A percentile compares a stretch with the other conserved stretches of the same genome.
These are phyloP conservation scores for Hypoxylon sp. DNA, from an alignment of 2,329 filamentous ascomycete species.

Conservation along the genomic window DNA sequence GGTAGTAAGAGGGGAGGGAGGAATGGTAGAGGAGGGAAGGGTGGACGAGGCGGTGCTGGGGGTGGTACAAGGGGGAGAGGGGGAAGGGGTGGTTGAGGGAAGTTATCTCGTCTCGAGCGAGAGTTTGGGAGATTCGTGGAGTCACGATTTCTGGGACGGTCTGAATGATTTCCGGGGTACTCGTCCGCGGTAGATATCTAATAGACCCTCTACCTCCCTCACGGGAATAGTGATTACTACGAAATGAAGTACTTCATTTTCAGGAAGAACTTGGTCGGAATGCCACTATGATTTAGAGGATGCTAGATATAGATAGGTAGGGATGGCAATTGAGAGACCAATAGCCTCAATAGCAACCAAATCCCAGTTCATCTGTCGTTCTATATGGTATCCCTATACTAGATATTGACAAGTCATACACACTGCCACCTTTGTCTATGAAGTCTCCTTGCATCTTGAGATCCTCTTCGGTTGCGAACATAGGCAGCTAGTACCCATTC, in stretches of 20 bases:
- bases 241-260: neutral
- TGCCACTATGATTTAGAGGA: neutral
- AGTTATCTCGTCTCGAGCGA: neutral
- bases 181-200: neutral
- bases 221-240: neutral
- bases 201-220: neutral
- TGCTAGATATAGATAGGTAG: no score
- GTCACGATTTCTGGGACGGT: neutral
- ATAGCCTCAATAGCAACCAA: no score
- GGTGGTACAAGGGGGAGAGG: constrained; percentile 44
- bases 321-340: no score
- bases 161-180: no score
- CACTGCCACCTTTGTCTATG: neutral
- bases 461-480: neutral
- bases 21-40: constrained; percentile 39
- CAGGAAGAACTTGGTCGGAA: neutral
- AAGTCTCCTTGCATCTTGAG: neutral
- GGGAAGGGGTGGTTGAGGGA: constrained; percentile 40
- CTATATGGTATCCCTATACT: neutral
- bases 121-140: neutral
- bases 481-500: neutral
- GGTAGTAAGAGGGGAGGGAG: constrained; percentile 49
- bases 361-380: no score
- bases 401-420: neutral
- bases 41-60: constrained; percentile 43